A percentile compares a stretch with the other conserved stretches of the same genome.
phyloP scores from a whole-genome alignment of 495 filamentous ascomycete genomes.

The Glonium stellatum region DNA sequence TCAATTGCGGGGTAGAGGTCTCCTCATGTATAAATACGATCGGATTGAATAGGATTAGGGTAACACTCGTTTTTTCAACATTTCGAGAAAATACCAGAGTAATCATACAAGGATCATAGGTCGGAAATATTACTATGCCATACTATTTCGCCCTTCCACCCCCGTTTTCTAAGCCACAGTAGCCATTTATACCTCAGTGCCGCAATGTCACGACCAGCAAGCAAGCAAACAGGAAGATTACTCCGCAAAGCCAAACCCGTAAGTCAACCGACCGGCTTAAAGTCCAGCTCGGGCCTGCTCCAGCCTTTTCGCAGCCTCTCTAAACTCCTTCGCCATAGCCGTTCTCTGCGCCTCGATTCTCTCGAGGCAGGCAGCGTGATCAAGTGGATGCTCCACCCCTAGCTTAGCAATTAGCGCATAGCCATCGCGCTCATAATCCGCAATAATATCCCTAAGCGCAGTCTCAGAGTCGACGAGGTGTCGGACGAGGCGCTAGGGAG shows the following conservation, averaged over 20 bases:
- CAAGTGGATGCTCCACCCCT: slow-evolving; percentile 5
- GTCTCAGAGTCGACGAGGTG: slow-evolving; percentile 23
- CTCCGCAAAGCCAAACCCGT: background rate
- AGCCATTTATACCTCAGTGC: too few species aligned
- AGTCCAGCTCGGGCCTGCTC: background rate
- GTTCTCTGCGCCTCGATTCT: slow-evolving; percentile 7
- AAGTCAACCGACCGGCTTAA: background rate
- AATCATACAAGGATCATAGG: too few species aligned
- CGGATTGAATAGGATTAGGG: too few species aligned
- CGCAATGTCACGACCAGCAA: too few species aligned
- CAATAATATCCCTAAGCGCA: slow-evolving; percentile 14
- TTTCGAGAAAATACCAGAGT: too few species aligned
- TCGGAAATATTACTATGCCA: too few species aligned
- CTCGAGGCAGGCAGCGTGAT: background rate
- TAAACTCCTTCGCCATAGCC: slow-evolving; percentile 9
- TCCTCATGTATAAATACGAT: too few species aligned
- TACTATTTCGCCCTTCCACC: too few species aligned
- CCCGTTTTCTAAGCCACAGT: too few species aligned
- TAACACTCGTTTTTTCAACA: too few species aligned
- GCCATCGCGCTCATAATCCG: slow-evolving; percentile 15
- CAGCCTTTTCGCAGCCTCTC: slow-evolving; percentile 1
- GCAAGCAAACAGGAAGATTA: background rate
- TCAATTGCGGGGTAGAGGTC: too few species aligned
- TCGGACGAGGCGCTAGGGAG: slow-evolving; percentile 5
- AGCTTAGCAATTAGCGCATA: slow-evolving; percentile 9